These are phyloP conservation scores for Acanthamoeba castellanii DNA, from an alignment of 208 protist species.

Conservation along the genomic window DNA sequence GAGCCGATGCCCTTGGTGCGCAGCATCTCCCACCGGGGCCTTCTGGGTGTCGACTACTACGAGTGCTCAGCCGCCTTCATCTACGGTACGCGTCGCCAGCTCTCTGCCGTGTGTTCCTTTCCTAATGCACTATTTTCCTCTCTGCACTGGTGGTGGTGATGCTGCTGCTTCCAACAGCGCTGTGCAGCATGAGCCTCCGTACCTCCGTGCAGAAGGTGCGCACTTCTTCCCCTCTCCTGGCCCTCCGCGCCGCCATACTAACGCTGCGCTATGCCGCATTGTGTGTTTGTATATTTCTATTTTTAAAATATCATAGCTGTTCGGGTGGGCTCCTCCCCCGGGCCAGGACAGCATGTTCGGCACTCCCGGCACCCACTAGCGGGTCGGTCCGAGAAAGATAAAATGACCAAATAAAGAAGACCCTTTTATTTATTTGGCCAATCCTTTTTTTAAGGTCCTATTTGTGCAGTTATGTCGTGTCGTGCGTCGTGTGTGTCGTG, in stretches of 20 bases:
- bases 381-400: background rate
- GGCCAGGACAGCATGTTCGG: slow-evolving; percentile 16
- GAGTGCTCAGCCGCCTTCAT: slow-evolving; percentile 33
- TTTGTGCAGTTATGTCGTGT: no score
- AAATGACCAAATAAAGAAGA: no score
- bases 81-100: background rate
- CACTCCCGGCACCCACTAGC: background rate
- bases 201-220: slow-evolving; percentile 34
- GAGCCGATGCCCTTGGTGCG: slow-evolving; percentile 15
- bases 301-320: background rate
- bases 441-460: no score
- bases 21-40: slow-evolving; percentile 13
- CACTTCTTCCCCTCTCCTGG: no score
- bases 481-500: no score
- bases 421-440: no score
- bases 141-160: no score
- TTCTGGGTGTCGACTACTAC: slow-evolving; percentile 16
- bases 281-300: background rate
- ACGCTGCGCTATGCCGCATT: background rate
- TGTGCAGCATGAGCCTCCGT: slow-evolving; percentile 34
- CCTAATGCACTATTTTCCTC: no score
- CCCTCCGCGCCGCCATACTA: background rate
- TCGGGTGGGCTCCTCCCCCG: background rate
- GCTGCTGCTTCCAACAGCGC: background rate
- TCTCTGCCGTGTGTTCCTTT: background rate